Evolutionary conservation across 257 asterid species (phyloP).

Genomic region (Gentiana straminea): DNA sequence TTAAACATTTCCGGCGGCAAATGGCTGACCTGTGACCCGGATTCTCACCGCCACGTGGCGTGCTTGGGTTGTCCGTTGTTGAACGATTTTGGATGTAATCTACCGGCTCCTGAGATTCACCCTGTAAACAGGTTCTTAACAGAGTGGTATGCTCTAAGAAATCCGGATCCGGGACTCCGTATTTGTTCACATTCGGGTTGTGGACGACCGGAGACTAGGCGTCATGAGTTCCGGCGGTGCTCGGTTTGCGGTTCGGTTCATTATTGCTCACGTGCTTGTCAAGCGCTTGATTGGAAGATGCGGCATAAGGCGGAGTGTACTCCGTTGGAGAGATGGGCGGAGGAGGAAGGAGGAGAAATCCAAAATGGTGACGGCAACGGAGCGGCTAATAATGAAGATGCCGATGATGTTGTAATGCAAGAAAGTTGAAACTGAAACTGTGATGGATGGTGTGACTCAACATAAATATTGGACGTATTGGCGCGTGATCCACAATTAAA

Average conservation of each 20-base stretch:
- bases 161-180: constrained; percentile 49
- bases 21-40: constrained; percentile 31
- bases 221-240: constrained; percentile 84
- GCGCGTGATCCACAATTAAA: constrained; percentile 32
- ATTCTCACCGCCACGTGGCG: constrained; percentile 25
- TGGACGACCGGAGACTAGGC: constrained; percentile 80
- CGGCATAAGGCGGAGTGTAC: constrained; percentile 72
- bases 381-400: too few species aligned
- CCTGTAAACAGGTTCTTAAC: constrained; percentile 57
- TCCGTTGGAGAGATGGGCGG: constrained; percentile 43
- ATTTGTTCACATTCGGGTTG: constrained; percentile 78
- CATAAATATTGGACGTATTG: constrained; percentile 54
- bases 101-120: constrained; percentile 74
- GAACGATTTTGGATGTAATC: constrained; percentile 85
- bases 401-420: too few species aligned
- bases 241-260: constrained; percentile 84
- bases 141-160: constrained; percentile 55
- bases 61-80: constrained; percentile 50
- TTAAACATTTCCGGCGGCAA: constrained; percentile 30
- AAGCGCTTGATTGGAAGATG: constrained; percentile 92
- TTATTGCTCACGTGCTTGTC: constrained; percentile 96
- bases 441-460: constrained; percentile 13
- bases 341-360: constrained; percentile 19
- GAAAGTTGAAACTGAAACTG: not conserved
- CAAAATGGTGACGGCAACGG: constrained; percentile 19